Base-by-base conservation (phyloP, 164 flowering plant genomes). In the Euptelea pleiosperma region DNA sequence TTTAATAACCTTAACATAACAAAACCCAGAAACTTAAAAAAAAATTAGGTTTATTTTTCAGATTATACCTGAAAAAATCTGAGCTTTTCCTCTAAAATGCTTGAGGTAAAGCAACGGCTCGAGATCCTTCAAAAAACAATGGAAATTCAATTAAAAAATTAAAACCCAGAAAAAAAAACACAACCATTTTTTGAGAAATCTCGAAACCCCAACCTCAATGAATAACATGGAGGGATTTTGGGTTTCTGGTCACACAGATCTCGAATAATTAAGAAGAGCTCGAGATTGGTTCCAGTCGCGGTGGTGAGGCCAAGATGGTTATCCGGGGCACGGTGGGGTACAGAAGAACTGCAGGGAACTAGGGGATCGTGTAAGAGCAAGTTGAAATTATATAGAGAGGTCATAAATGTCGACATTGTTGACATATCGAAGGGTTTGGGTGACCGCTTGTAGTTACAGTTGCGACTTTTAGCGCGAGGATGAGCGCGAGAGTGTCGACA, bases 401-500 rank as follows among this genome's bases (percentile, higher is more conserved):
- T 21, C 7, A 39, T 15, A 36, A 24, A 66, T 76, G 79, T 69
- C 77, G 79, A 74, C 80, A 76, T 74, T 10, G 16, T 65, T 57
- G 16, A 58, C 54, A 35, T 57, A 34, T 61, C 40, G 18, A 14
- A 18, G 49, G 62, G 60, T 22, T 44, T 12, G 3, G 14, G 40
- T 28, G 8, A 16, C 19, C 3, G 43, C n/a, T 21, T 12, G 2
- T 29, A 35, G 39, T 8, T n/a, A 2, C 57, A 45, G 57, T 36
- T 50, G 46, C 30, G 63, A 49, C 73, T 47, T 58, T 72, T 52
- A 52, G 69, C 9, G 54, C n/a, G 34, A 31, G 31, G 25, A 69
- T 68, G 73, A 68, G 59, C 49, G 66, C 34, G 56, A 75, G 41
- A 40, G 58, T 79, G 84, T 74, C 84, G 84, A 79, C 79, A 56